phyloP scores from a whole-genome alignment of 495 filamentous ascomycete genomes.

The Xylaria bambusicola region DNA sequence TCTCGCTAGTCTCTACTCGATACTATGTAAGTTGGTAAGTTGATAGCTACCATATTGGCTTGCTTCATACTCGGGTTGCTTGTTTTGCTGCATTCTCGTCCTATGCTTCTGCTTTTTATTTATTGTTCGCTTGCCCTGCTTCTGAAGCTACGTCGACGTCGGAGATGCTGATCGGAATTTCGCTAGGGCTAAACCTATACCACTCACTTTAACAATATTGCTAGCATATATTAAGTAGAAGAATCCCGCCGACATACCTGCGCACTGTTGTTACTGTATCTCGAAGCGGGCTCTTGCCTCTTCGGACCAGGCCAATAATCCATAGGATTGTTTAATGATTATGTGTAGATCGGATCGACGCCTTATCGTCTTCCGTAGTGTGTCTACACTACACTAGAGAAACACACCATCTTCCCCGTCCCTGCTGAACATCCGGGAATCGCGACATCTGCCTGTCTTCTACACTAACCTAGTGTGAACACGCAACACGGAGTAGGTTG shows the following conservation, averaged over 20 bases:
- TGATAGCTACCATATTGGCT: no score
- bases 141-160: constrained; percentile 7
- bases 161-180: constrained; percentile 13
- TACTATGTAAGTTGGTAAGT: no score
- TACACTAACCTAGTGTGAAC: not conserved
- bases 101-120: not conserved
- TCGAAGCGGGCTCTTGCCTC: no score
- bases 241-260: no score
- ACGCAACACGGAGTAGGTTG: not conserved
- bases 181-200: not conserved
- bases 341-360: constrained; percentile 20
- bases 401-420: not conserved
- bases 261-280: no score
- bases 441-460: constrained; percentile 15
- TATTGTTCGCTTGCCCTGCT: not conserved
- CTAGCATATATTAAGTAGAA: no score
- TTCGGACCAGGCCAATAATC: no score
- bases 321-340: no score
- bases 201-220: no score
- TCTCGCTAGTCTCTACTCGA: no score
- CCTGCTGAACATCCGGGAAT: constrained; percentile 8
- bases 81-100: not conserved
- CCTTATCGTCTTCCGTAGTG: not conserved
- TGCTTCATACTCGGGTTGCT: no score
- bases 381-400: not conserved